Evolutionary conservation across 306 rosid genomes (phyloP).

Genomic region (Cyamopsis tetragonoloba): DNA sequence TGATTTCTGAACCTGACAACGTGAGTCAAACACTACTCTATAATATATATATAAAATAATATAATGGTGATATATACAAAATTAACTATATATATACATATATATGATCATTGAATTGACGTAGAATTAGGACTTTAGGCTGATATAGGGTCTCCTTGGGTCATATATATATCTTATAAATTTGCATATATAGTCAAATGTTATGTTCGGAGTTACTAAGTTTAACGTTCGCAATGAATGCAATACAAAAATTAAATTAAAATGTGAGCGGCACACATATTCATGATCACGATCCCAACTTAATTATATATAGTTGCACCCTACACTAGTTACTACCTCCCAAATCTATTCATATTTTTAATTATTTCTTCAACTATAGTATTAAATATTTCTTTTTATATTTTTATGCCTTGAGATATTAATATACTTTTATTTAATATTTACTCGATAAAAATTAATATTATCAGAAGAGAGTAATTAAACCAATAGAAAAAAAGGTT

Average conservation of each 20-base stretch:
- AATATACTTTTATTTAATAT: too few species aligned
- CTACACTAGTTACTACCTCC: slow-evolving; percentile 16
- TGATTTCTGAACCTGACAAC: neutral
- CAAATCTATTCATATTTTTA: too few species aligned
- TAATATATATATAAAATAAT: too few species aligned
- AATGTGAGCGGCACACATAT: slow-evolving; percentile 24
- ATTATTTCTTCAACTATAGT: too few species aligned
- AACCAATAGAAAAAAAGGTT: too few species aligned
- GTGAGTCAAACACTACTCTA: slow-evolving; percentile 3
- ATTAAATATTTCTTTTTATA: too few species aligned
- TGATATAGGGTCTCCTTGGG: neutral
- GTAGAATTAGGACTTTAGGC: neutral
- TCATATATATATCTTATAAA: neutral
- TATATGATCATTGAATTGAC: slow-evolving; percentile 25
- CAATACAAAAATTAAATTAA: neutral
- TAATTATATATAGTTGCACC: neutral
- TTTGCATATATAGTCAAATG: too few species aligned
- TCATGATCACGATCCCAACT: slow-evolving; percentile 18
- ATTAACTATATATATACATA: too few species aligned
- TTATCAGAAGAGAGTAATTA: too few species aligned
- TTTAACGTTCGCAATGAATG: slow-evolving; percentile 12
- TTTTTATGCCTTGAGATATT: too few species aligned
- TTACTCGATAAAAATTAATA: too few species aligned
- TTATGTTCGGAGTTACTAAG: neutral
- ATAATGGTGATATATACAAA: too few species aligned